A percentile compares a stretch with the other conserved stretches of the same genome.
phyloP scores from a whole-genome alignment of 2,329 filamentous ascomycete species.

The Pseudogymnoascus sp. region DNA sequence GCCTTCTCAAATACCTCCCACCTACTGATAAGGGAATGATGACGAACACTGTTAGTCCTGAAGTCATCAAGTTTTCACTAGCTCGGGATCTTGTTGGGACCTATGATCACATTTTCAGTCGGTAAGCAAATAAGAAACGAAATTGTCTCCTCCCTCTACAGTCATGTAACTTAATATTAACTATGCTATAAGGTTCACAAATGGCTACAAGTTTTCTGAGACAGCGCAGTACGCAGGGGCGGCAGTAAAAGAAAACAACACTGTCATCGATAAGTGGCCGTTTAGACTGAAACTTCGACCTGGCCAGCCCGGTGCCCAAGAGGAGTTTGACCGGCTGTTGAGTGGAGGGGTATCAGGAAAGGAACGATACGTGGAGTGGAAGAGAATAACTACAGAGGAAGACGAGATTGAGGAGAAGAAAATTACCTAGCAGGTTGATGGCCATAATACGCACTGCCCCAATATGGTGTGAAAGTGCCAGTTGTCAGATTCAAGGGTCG shows the following conservation, averaged over 20 bases:
- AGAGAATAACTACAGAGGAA: constrained; percentile 15
- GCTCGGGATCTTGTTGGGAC: neutral
- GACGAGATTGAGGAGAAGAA: neutral
- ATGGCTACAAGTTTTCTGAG: neutral
- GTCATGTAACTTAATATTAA: neutral
- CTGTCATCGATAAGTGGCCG: constrained; percentile 30
- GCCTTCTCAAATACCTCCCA: neutral
- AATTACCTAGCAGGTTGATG: neutral
- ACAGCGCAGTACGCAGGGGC: neutral
- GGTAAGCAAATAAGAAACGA: neutral
- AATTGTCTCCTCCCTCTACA: neutral
- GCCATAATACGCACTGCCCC: neutral
- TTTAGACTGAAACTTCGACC: constrained; percentile 21
- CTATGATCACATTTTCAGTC: neutral
- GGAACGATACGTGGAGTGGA: constrained; percentile 31
- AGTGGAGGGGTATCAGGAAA: constrained; percentile 13
- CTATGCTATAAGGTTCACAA: neutral
- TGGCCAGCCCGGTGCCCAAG: constrained; percentile 22
- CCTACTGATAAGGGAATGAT: neutral
- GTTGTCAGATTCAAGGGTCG: neutral
- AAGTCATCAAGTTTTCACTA: neutral
- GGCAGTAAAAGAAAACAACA: neutral
- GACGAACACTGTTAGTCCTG: neutral
- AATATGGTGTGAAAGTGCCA: neutral
- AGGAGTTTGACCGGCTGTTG: constrained; percentile 28